Percentiles rank a stretch among this genome's conserved stretches.
phyloP scores from a whole-genome alignment of 805 yeast species.

The Monosporozyma servazzii region DNA sequence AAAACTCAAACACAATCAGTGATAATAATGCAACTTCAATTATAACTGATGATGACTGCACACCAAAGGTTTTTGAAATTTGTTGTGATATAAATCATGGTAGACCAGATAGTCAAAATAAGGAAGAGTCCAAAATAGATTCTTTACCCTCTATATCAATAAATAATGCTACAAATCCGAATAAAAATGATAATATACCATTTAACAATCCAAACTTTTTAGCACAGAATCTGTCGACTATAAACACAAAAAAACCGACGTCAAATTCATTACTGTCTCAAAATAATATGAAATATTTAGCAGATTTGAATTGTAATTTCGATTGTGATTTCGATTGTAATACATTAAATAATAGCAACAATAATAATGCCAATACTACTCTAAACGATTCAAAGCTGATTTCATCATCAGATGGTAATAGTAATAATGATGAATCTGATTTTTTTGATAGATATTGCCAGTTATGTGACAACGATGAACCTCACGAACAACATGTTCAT shows the following conservation, averaged over 20 bases:
- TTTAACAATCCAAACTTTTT: neutral
- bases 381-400: neutral
- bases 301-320: slow-evolving; percentile 18
- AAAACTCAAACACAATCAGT: no score
- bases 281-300: neutral
- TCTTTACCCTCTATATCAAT: neutral
- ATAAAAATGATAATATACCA: neutral
- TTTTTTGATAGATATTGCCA: slow-evolving; percentile 29
- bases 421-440: slow-evolving; percentile 11
- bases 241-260: neutral
- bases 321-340: slow-evolving; percentile 18
- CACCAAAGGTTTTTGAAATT: slow-evolving; percentile 34
- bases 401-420: neutral
- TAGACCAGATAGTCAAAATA: neutral
- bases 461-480: slow-evolving; percentile 19
- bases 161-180: neutral
- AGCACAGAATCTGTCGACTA: neutral
- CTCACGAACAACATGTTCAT: slow-evolving; percentile 3
- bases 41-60: slow-evolving; percentile 15
- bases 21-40: neutral
- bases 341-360: slow-evolving; percentile 1
- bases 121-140: neutral
- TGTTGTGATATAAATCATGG: slow-evolving; percentile 34
- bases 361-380: neutral
- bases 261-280: neutral